Conservation (phyloP, 2,329 filamentous ascomycete species). For the Xylariaceae sp. region DNA sequence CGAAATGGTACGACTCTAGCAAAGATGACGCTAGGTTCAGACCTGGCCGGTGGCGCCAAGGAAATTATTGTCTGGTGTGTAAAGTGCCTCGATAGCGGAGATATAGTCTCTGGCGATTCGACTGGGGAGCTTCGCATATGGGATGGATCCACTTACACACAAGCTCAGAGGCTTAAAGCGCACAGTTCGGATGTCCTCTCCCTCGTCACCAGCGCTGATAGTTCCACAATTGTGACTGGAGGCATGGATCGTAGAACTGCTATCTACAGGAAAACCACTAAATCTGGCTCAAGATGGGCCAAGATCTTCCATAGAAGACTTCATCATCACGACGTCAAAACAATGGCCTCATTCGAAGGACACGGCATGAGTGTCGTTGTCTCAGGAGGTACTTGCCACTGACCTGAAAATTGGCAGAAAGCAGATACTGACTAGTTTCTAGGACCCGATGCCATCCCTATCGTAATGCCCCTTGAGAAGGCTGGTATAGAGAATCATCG, state of each 20-base stretch:
- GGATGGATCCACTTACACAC: slow-evolving; percentile 90
- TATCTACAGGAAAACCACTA: slow-evolving; percentile 72
- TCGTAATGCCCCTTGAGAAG: slow-evolving; percentile 79
- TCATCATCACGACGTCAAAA: slow-evolving; percentile 93
- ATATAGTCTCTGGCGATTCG: slow-evolving; percentile 94
- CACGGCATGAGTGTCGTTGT: slow-evolving; percentile 83
- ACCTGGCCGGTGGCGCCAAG: slow-evolving; percentile 76
- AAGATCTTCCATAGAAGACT: slow-evolving; percentile 86
- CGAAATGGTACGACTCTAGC: slow-evolving; percentile 76
- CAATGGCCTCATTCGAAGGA: slow-evolving; percentile 88
- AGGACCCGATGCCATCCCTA: slow-evolving; percentile 86
- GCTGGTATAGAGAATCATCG: slow-evolving; percentile 82
- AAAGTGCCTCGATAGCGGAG: slow-evolving; percentile 83
- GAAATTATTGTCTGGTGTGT: slow-evolving; percentile 93
- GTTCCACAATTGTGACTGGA: slow-evolving; percentile 82
- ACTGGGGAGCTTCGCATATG: slow-evolving; percentile 92
- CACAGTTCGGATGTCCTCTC: slow-evolving; percentile 92
- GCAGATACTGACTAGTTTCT: slow-evolving; percentile 40
- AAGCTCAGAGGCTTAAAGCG: slow-evolving; percentile 82
- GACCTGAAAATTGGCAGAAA: not conserved
- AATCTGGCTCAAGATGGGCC: slow-evolving; percentile 73
- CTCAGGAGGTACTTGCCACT: slow-evolving; percentile 75
- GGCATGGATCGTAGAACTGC: slow-evolving; percentile 91
- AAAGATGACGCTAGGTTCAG: slow-evolving; percentile 84
- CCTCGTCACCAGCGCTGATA: slow-evolving; percentile 81